Percentiles rank a stretch among this genome's conserved stretches.
Conservation (phyloP, 495 filamentous ascomycete species). For the Clohesyomyces aquaticus region DNA sequence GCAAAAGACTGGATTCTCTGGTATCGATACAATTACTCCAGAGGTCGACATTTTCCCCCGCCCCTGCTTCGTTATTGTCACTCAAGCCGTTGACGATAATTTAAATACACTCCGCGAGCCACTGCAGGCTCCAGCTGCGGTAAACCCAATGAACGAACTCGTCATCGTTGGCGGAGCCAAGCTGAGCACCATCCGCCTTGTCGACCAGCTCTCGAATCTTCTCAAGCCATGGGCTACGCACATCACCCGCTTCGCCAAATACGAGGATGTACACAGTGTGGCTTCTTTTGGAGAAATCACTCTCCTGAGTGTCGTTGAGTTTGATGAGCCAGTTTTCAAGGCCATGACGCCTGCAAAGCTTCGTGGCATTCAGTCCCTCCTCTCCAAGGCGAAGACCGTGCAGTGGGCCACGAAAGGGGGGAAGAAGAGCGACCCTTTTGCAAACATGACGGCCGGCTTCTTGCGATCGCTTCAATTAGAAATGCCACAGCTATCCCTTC, state of each 20-base stretch:
- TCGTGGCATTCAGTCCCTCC: not conserved
- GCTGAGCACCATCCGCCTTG: not conserved
- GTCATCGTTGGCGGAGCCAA: not conserved
- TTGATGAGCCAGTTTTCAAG: not conserved
- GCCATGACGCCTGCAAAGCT: not conserved
- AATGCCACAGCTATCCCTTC: not conserved
- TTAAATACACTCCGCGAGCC: not conserved
- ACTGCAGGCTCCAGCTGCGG: not conserved
- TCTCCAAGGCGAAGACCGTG: not conserved
- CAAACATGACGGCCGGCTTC: not conserved
- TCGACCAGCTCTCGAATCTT: not conserved
- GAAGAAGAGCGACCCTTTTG: not conserved
- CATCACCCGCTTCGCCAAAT: not conserved
- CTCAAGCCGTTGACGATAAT: not conserved
- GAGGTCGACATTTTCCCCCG: not conserved
- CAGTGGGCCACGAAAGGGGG: not conserved
- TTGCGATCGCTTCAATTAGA: not conserved
- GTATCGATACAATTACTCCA: not conserved
- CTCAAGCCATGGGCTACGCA: not conserved
- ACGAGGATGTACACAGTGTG: not conserved
- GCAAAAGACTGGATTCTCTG: not conserved
- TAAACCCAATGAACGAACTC: no score
- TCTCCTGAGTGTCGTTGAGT: not conserved
- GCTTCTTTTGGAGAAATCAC: not conserved
- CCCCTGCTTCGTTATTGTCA: not conserved